Evolutionary conservation across 129 eudicot genomes (phyloP).

Genomic region (Pulicaria dysenterica): DNA sequence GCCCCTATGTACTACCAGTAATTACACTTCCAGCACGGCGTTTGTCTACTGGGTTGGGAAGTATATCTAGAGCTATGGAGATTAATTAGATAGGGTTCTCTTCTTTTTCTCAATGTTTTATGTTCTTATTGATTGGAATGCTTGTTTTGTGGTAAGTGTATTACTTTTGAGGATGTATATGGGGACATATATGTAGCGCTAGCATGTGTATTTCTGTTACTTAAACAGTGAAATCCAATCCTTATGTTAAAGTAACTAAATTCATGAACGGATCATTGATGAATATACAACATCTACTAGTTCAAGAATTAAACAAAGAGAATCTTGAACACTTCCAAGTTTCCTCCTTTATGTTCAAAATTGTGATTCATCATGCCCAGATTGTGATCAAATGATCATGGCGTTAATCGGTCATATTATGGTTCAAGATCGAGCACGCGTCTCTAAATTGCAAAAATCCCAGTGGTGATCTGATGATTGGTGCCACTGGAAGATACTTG

Average conservation of each 20-base stretch:
- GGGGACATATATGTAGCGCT: constrained; percentile 21
- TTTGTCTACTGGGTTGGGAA: neutral
- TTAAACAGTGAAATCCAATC: neutral
- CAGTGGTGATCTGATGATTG: constrained; percentile 44
- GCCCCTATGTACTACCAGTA: constrained; percentile 73
- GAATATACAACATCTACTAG: constrained; percentile 12
- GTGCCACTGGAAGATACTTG: constrained; percentile 47
- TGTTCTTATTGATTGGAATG: constrained; percentile 21
- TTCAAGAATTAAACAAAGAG: constrained; percentile 26
- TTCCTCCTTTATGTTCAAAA: constrained; percentile 2
- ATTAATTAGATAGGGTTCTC: constrained; percentile 27
- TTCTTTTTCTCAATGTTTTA: constrained; percentile 14
- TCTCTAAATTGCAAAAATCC: constrained; percentile 68
- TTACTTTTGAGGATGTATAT: constrained; percentile 31
- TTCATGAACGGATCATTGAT: constrained; percentile 1
- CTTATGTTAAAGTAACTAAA: neutral
- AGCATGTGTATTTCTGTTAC: constrained; percentile 2
- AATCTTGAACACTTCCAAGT: constrained; percentile 18
- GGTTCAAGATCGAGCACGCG: constrained; percentile 10
- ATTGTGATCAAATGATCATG: constrained; percentile 19
- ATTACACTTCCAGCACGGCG: constrained; percentile 8
- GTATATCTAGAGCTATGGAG: neutral
- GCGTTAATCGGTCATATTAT: neutral
- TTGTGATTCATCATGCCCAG: constrained; percentile 20
- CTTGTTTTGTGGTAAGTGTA: constrained; percentile 20